Conservation (phyloP, 2,329 filamentous ascomycete species). For the Emydomyces testavorans region DNA sequence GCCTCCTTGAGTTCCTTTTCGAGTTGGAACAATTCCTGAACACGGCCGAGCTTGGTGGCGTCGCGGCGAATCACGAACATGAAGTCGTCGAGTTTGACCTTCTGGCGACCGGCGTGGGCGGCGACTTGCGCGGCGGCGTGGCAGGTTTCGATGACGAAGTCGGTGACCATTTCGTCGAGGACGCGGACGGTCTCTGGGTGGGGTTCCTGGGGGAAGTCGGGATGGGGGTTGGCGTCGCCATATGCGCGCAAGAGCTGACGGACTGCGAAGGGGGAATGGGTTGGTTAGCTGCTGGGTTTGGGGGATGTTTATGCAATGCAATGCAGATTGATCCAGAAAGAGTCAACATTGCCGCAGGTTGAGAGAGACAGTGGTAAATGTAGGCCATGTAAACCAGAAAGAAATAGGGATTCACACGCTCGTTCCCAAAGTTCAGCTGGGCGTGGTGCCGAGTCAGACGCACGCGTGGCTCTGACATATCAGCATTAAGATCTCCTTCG, state of each 20-base stretch:
- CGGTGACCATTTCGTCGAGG: constrained; percentile 89
- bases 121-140: constrained; percentile 80
- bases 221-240: constrained; percentile 34
- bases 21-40: constrained; percentile 80
- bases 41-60: constrained; percentile 71
- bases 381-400: background rate
- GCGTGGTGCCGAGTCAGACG: constrained; percentile 69
- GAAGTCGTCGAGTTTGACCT: constrained; percentile 97
- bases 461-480: constrained; percentile 62
- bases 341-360: too few relatives aligned
- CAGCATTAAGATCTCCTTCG: background rate
- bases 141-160: constrained; percentile 89
- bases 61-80: constrained; percentile 86
- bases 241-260: constrained; percentile 36
- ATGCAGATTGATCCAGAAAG: too few relatives aligned
- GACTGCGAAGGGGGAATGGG: constrained; percentile 21
- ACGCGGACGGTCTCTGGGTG: constrained; percentile 74
- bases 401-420: constrained; percentile 44
- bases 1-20: constrained; percentile 76
- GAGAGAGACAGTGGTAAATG: background rate
- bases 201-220: constrained; percentile 62
- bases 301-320: background rate
- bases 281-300: background rate
- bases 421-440: constrained; percentile 66
- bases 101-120: constrained; percentile 76